Evolutionary conservation across 1,284 basidiomycete species (phyloP), one percentile per base, ranked within the genome.

Genomic region (Kalmanozyma brasiliensis): DNA sequence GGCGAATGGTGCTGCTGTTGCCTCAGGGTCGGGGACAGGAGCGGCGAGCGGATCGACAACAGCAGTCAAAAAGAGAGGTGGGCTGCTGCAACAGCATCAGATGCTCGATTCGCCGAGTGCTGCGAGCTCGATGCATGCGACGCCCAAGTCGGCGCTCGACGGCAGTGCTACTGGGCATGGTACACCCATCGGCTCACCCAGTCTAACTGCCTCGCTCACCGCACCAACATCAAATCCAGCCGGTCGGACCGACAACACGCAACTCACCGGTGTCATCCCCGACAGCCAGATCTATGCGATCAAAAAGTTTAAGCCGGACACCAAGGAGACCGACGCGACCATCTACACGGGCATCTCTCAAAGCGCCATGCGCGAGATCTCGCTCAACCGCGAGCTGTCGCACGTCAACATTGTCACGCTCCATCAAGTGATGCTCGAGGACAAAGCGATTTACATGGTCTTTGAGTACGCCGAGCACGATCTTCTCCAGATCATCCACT

Each of bases 401-500:
- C 95, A 98, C 81, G 91, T 92, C 79, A 97, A 98, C 79, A 86
- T 99, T 1, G 92, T 94, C 4, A 88, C 92, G 0, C 86, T 99
- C 30, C 89, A 91, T 67, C 94, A 98, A 82, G 95, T 98, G 24
- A 93, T 98, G 49, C 85, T 98, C 17, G 94, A 98, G 82, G 95
- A 98, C 74, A 97, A 97, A 83, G 92, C 93, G 0, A 80, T 82
- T 56, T 80, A 81, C 52, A 96, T 99, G 92, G 93, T 98, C 16
- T 98, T 98, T 73, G 94, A 98, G 74, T 99, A 96, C 74, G 94
- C 95, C 4, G 96, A 98, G 78, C 96, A 99, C 80, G 96, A 99
- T 83, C 53, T 82, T 48, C 64, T 82, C 13, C 94, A 98, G 92
- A 90, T 98, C 61, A 98, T 98, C 46, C 94, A 98, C 80, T 94